phyloP scores from a whole-genome alignment of 2,329 filamentous ascomycete genomes.

The Sporothrix sp. region DNA sequence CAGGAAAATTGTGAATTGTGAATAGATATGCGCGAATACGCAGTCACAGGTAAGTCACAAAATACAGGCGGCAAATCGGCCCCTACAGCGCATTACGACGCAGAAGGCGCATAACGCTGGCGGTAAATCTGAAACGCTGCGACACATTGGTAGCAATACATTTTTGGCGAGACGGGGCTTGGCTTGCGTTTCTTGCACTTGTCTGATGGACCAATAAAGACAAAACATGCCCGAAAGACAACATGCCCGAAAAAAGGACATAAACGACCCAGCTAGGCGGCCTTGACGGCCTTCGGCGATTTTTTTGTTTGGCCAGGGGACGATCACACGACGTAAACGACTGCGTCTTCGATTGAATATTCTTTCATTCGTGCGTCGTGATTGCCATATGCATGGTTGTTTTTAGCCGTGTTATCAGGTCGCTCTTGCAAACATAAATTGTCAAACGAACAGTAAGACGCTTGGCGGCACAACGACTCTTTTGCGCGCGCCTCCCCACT shows the following conservation, averaged over 20 bases:
- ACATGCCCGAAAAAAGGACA: neutral
- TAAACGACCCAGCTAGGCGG: neutral
- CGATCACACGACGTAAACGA: constrained; percentile 1
- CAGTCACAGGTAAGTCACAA: no score
- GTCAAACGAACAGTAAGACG: no score
- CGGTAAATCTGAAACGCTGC: constrained; percentile 10
- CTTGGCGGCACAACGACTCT: no score
- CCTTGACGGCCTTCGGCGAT: neutral
- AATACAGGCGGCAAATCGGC: no score
- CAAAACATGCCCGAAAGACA: neutral
- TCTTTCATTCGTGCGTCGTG: neutral
- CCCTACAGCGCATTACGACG: no score
- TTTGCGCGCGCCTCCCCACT: constrained; percentile 1
- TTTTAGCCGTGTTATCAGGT: no score
- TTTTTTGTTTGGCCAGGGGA: constrained; percentile 1
- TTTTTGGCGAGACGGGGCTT: neutral
- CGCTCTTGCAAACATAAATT: no score
- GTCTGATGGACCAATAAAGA: no score
- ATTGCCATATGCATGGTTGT: neutral
- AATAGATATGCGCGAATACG: no score
- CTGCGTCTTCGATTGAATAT: neutral
- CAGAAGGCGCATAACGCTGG: no score
- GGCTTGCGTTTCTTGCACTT: no score
- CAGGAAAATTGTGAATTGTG: no score
- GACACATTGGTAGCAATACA: neutral